These are phyloP conservation scores for Picea mariana DNA, from an alignment of 83 land plant genomes.

Conservation along the genomic window DNA sequence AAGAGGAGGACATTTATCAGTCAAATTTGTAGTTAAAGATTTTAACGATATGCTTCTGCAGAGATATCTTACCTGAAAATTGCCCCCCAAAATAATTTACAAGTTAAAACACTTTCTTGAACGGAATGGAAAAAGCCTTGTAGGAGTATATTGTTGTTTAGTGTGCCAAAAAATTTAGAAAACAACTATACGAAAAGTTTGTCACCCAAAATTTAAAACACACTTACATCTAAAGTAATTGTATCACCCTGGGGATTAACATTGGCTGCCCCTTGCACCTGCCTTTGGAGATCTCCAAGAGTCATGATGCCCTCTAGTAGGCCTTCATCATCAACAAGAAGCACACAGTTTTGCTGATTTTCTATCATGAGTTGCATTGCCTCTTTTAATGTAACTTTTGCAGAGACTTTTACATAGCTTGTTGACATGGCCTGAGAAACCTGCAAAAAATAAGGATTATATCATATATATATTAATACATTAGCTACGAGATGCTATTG, in stretches of 20 bases:
- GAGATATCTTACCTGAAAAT: too few species aligned
- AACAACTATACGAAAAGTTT: too few species aligned
- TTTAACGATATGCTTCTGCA: too few species aligned
- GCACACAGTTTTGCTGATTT: slow-evolving; percentile 66
- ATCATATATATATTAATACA: not conserved
- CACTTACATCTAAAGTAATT: slow-evolving; percentile 44
- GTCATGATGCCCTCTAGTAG: slow-evolving; percentile 85
- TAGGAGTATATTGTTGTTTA: too few species aligned
- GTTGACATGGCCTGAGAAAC: slow-evolving; percentile 87
- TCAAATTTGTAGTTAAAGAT: too few species aligned
- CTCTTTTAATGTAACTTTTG: slow-evolving; percentile 62
- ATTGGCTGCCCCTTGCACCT: slow-evolving; percentile 35
- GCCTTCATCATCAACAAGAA: slow-evolving; percentile 79
- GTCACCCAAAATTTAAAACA: too few species aligned
- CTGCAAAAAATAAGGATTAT: slow-evolving; percentile 30
- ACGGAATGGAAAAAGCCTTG: too few species aligned
- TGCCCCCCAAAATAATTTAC: too few species aligned
- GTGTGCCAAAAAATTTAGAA: too few species aligned
- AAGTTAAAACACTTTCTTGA: too few species aligned
- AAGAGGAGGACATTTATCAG: too few species aligned
- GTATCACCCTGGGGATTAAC: slow-evolving; percentile 41
- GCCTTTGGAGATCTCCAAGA: slow-evolving; percentile 63
- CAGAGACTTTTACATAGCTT: slow-evolving; percentile 59
- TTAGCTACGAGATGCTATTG: not conserved
- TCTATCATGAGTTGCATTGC: slow-evolving; percentile 68